Evolutionary conservation across 2,329 filamentous ascomycete genomes (phyloP).

Genomic region (Beauveria asiatica): DNA sequence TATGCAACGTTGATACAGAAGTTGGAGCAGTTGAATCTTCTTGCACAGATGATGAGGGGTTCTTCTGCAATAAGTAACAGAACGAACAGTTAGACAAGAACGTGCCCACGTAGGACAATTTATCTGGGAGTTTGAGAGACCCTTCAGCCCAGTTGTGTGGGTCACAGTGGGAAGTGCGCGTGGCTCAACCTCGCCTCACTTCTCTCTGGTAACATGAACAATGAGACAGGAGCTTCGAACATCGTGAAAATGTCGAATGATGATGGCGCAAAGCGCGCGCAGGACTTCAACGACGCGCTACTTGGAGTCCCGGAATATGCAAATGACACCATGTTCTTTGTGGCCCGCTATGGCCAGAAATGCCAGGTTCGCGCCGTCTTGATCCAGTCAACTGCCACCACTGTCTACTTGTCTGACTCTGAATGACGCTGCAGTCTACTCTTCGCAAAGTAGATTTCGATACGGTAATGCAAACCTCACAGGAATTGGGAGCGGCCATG

Average conservation of each 20-base stretch:
- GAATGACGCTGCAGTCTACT: conserved; percentile 11
- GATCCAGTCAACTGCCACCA: neutral
- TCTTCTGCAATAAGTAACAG: neutral
- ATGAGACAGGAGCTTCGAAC: neutral
- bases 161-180: neutral
- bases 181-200: neutral
- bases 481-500: conserved; percentile 15
- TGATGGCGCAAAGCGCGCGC: conserved; percentile 18
- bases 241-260: conserved; percentile 4
- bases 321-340: conserved; percentile 23
- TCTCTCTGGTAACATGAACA: neutral
- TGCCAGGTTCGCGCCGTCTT: conserved; percentile 17
- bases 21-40: too few species aligned
- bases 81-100: neutral
- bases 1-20: too few species aligned
- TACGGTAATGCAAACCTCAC: conserved; percentile 15
- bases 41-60: too few species aligned
- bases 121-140: neutral
- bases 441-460: conserved; percentile 20
- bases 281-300: conserved; percentile 20
- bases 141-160: neutral
- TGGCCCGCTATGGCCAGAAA: conserved; percentile 18
- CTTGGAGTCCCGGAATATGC: conserved; percentile 21
- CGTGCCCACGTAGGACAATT: neutral
- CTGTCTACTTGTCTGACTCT: neutral